These are phyloP conservation scores for Cryphonectria japonica DNA, from an alignment of 2,329 filamentous ascomycete species.

Conservation along the genomic window DNA sequence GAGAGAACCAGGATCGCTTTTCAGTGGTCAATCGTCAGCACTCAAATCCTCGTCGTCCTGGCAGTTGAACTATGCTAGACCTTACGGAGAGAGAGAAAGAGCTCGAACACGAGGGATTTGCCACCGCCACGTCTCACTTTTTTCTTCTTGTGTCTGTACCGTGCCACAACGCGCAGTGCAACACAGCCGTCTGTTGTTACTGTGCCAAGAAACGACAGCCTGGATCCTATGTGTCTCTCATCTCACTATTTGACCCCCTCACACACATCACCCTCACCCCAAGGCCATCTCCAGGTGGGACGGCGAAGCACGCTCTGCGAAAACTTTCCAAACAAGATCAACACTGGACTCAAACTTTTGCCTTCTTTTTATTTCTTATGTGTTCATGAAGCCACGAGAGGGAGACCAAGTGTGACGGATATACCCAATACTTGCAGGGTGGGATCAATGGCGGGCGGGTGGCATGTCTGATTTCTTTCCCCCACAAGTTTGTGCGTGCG, in stretches of 20 bases:
- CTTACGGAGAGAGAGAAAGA: neutral
- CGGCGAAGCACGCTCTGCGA: neutral
- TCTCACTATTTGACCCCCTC: neutral
- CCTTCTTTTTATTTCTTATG: conserved; percentile 6
- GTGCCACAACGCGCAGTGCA: neutral
- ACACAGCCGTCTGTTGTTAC: neutral
- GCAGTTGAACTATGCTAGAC: neutral
- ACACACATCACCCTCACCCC: neutral
- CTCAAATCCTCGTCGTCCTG: neutral
- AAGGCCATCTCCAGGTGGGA: neutral
- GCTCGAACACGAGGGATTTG: neutral
- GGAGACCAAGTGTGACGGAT: conserved; percentile 24
- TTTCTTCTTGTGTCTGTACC: neutral
- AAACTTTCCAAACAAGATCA: neutral
- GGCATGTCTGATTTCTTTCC: neutral
- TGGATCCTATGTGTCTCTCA: neutral
- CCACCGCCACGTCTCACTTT: neutral
- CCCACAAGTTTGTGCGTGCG: neutral
- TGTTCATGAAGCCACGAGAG: conserved; percentile 24
- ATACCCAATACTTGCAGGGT: conserved; percentile 27
- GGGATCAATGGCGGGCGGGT: neutral
- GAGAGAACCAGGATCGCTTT: neutral
- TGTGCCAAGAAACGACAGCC: neutral
- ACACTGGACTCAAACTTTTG: neutral
- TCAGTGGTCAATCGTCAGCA: neutral